Percentiles rank a stretch among this genome's conserved stretches.
These are phyloP conservation scores for Rhodotorula sp. DNA, from an alignment of 1,284 basidiomycete species.

Conservation along the genomic window DNA sequence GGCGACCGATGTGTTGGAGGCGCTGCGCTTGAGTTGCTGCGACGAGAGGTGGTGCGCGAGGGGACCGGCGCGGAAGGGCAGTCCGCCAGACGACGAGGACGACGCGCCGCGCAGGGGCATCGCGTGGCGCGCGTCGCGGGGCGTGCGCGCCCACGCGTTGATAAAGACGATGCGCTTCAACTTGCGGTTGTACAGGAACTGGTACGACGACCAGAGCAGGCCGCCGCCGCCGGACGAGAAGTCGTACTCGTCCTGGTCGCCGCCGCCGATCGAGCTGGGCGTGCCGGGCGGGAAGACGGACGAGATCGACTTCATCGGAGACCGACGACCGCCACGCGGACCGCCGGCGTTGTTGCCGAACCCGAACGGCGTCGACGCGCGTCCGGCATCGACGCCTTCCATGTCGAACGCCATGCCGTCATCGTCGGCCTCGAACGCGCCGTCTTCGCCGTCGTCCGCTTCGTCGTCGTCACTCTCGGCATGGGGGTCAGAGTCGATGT, in stretches of 20 bases:
- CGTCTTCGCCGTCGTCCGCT: constrained; percentile 42
- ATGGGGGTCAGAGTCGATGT: constrained; percentile 92
- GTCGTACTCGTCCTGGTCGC: constrained; percentile 14
- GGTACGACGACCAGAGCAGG: constrained; percentile 92
- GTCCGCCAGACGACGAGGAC: background rate
- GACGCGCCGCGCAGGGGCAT: background rate
- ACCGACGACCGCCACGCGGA: constrained; percentile 3
- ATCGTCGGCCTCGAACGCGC: constrained; percentile 36
- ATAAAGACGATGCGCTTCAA: constrained; percentile 88
- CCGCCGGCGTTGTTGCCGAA: background rate
- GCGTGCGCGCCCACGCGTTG: constrained; percentile 80
- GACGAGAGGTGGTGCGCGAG: constrained; percentile 10
- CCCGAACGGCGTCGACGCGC: constrained; percentile 13
- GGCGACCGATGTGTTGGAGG: constrained; percentile 19
- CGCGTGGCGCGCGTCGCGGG: constrained; percentile 7
- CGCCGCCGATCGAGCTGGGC: constrained; percentile 6
- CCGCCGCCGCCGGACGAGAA: constrained; percentile 57
- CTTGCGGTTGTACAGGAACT: constrained; percentile 94
- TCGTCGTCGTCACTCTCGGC: constrained; percentile 55
- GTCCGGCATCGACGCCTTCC: constrained; percentile 2
- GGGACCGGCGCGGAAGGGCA: constrained; percentile 3
- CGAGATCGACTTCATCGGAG: constrained; percentile 37
- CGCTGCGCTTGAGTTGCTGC: constrained; percentile 24
- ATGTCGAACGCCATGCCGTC: constrained; percentile 12
- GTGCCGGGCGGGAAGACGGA: constrained; percentile 32